Evolutionary conservation across 352 stramenopile species (phyloP).

Genomic region (Ochromonadaceae sp.): DNA sequence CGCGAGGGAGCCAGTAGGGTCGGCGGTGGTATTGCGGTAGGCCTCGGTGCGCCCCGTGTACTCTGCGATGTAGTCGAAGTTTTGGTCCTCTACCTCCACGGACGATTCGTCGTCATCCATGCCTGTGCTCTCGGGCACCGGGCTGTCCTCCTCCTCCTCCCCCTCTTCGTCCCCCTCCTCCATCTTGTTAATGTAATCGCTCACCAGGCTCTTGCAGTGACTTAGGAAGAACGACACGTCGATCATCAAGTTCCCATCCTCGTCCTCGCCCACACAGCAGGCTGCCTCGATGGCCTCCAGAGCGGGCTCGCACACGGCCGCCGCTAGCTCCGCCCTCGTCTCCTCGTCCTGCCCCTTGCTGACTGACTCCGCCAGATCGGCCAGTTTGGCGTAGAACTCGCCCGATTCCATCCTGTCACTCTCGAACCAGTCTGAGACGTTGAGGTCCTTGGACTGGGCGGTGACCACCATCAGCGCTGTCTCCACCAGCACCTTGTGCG

Average conservation of each 20-base stretch:
- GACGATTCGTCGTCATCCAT: background rate
- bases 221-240: background rate
- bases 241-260: background rate
- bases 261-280: background rate
- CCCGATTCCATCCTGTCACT: background rate
- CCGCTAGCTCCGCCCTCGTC: background rate
- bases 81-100: background rate
- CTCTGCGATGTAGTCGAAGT: too few relatives aligned
- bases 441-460: background rate
- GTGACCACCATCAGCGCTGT: slow-evolving; percentile 2
- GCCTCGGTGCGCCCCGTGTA: background rate
- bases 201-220: background rate
- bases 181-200: background rate
- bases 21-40: background rate
- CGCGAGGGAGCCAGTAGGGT: background rate
- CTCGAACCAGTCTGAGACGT: background rate
- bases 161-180: background rate
- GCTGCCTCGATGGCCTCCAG: background rate
- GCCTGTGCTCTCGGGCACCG: background rate
- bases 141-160: background rate
- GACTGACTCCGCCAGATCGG: background rate
- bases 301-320: background rate
- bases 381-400: background rate
- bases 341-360: background rate
- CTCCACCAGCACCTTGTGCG: background rate